Base-by-base conservation (phyloP, 495 filamentous ascomycete species). In the Aspergillus campestris region DNA sequence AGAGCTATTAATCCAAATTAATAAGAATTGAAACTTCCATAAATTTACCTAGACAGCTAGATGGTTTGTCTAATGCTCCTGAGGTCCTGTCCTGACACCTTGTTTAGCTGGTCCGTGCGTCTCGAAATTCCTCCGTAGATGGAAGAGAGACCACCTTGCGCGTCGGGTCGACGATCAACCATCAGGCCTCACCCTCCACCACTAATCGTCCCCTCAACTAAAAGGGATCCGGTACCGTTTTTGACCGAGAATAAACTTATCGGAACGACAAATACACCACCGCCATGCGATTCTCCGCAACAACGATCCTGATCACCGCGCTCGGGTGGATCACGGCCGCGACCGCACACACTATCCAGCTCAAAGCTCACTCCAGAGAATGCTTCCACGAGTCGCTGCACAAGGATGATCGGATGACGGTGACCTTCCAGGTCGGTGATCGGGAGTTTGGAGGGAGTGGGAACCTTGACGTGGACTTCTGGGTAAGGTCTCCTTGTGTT, bases 391-490 rank as follows among this genome's bases (percentile, higher is more conserved):
- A 98, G 71, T 64, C 70, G 39, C 81, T 98, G 34, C 89, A 95
- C 71, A 79, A 75, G 55, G 92, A 95, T 65, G 92, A 98, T 70
- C 83, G 84, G 65, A 98, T 98, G 92, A 96, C 89, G 8, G 91
- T 98, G 29, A 92, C 89, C 11, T 98, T 95, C 74, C 92, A 97
- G 72, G 90, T 97, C 47, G 92, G 94, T 53, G 92, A 98, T 62
- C 70, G 94, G 45, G 92, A 98, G 57, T 97, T 96, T 65, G 92
- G 91, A 28, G 83, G 86, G 11, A 89, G 88, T 34, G 91, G 92
- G 9, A 97, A 96, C 59, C 72, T 98, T 12, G 92, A 97, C 53
- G 80, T 97, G 62, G 92, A 97, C 65, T 97, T 97, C 65, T 98
- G 90, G 92, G 92, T 96, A 82, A 45, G 79, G 60, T 38, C 15